These are phyloP conservation scores for Magnolia officinalis DNA, from an alignment of 164 flowering plant genomes.

Conservation along the genomic window DNA sequence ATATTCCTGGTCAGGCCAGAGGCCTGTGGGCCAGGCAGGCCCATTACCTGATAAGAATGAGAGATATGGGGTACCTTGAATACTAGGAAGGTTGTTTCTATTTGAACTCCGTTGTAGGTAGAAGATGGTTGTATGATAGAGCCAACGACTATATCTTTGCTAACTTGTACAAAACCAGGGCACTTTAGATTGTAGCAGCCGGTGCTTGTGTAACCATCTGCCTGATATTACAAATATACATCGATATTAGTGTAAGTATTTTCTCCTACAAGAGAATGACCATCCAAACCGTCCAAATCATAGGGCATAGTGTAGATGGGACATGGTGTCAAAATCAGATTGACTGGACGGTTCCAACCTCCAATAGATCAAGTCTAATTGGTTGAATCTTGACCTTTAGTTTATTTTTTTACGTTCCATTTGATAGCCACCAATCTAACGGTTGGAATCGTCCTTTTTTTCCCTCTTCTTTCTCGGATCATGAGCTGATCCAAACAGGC, in stretches of 20 bases:
- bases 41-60: not conserved
- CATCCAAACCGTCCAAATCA: too few species aligned
- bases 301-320: too few species aligned
- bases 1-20: not conserved
- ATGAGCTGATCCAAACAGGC: too few species aligned
- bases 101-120: not conserved
- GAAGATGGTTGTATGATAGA: not conserved
- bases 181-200: conserved; percentile 16
- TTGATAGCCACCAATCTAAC: too few species aligned
- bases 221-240: conserved; percentile 1
- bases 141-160: not conserved
- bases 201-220: conserved; percentile 12
- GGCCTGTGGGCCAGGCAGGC: not conserved
- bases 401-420: not conserved
- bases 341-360: too few species aligned
- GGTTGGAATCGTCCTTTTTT: too few species aligned
- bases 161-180: conserved; percentile 18
- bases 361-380: too few species aligned
- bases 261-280: too few species aligned
- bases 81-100: not conserved
- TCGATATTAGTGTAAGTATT: too few species aligned
- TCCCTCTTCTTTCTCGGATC: too few species aligned
- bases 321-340: too few species aligned
- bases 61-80: not conserved
- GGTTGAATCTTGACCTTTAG: too few species aligned